These are phyloP conservation scores for Phytophthora chlamydospora DNA, from an alignment of 352 stramenopile species.

Conservation along the genomic window DNA sequence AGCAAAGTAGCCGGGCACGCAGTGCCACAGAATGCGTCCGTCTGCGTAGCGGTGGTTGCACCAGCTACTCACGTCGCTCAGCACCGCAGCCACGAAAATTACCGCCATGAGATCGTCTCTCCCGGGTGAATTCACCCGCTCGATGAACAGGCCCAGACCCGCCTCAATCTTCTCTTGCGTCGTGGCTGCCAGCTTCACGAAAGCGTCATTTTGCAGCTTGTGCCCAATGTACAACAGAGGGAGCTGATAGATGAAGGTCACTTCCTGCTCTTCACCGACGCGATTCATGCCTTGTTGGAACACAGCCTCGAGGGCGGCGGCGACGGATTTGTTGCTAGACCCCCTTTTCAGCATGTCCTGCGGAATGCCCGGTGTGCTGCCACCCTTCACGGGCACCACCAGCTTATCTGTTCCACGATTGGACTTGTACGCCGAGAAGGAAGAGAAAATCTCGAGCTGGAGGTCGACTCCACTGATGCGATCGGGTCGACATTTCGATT, in stretches of 20 bases:
- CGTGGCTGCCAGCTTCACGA: slow-evolving; percentile 38
- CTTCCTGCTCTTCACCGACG: slow-evolving; percentile 51
- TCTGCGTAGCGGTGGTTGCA: slow-evolving; percentile 49
- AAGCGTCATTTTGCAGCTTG: slow-evolving; percentile 50
- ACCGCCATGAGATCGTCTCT: slow-evolving; percentile 71
- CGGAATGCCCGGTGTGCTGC: slow-evolving; percentile 36
- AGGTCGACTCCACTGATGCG: slow-evolving; percentile 53
- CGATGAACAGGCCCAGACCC: slow-evolving; percentile 56
- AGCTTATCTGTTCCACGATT: slow-evolving; percentile 48
- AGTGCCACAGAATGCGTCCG: slow-evolving; percentile 71
- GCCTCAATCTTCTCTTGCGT: slow-evolving; percentile 58
- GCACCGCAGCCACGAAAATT: slow-evolving; percentile 72
- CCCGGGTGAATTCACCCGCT: slow-evolving; percentile 56
- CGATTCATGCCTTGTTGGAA: slow-evolving; percentile 56
- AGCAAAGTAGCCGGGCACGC: slow-evolving; percentile 77
- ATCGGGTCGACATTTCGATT: slow-evolving; percentile 40
- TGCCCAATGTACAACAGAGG: slow-evolving; percentile 60
- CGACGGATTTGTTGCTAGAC: slow-evolving; percentile 37
- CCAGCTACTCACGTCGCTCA: slow-evolving; percentile 71
- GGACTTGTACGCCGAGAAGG: slow-evolving; percentile 53
- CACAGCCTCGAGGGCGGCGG: slow-evolving; percentile 46
- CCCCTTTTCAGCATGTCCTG: slow-evolving; percentile 49
- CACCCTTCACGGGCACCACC: slow-evolving; percentile 34
- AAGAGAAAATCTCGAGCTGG: slow-evolving; percentile 55
- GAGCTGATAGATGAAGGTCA: slow-evolving; percentile 61